These are phyloP conservation scores for Aspergillus pseudonomiae DNA, from an alignment of 2,329 filamentous ascomycete genomes.

Conservation along the genomic window DNA sequence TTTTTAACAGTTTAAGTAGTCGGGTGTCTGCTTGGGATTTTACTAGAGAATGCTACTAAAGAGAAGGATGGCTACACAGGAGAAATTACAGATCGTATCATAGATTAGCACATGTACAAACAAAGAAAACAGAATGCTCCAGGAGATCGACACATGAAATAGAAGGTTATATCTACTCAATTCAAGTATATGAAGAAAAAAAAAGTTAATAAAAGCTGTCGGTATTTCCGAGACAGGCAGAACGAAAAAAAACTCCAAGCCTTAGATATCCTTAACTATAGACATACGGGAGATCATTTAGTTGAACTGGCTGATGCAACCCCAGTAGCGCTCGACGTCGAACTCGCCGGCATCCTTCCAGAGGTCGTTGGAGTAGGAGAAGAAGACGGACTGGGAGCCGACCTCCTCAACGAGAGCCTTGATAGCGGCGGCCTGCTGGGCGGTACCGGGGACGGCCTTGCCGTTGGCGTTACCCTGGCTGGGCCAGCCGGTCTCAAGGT, in stretches of 20 bases:
- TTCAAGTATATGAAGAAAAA: conserved; percentile 20
- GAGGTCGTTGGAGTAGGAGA: conserved; percentile 75
- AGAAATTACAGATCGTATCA: conserved; percentile 11
- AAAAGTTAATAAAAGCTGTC: conserved; percentile 14
- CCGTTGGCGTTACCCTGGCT: conserved; percentile 71
- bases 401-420: conserved; percentile 66
- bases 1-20: too few species aligned
- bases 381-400: conserved; percentile 74
- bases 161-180: conserved; percentile 24
- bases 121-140: conserved; percentile 25
- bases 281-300: conserved; percentile 7
- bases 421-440: conserved; percentile 74
- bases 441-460: conserved; percentile 65
- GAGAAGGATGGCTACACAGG: too few species aligned
- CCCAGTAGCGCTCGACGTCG: conserved; percentile 80
- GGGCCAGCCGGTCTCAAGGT: conserved; percentile 93
- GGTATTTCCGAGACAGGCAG: conserved; percentile 10
- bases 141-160: conserved; percentile 12
- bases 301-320: conserved; percentile 61
- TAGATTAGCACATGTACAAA: conserved; percentile 32
- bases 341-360: conserved; percentile 78
- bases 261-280: conserved; percentile 10
- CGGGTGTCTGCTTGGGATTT: too few species aligned
- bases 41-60: too few species aligned
- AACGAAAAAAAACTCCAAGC: conserved; percentile 24